Evolutionary conservation across 2,329 filamentous ascomycete genomes (phyloP).

Genomic region (Phaeosphaeriaceae sp.): DNA sequence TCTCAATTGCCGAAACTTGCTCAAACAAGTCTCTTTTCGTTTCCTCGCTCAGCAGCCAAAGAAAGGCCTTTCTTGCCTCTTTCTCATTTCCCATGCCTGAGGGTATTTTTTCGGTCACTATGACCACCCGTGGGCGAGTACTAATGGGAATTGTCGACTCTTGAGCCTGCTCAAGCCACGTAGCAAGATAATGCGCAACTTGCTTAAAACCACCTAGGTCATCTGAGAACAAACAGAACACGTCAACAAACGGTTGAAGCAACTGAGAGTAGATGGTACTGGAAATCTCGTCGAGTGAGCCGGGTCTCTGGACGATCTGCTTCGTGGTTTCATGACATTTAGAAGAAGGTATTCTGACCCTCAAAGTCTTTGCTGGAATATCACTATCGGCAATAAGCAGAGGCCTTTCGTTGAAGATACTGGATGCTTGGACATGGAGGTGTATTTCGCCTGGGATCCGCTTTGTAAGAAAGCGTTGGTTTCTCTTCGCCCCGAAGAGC

Average conservation of each 20-base stretch:
- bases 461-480: too few species aligned
- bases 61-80: constrained; percentile 26
- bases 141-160: constrained; percentile 9
- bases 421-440: constrained; percentile 24
- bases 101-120: constrained; percentile 27
- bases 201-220: constrained; percentile 26
- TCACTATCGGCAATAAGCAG: constrained; percentile 23
- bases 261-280: constrained; percentile 6
- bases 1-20: too few species aligned
- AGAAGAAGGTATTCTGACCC: constrained; percentile 9
- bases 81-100: constrained; percentile 16
- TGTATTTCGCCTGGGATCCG: background rate
- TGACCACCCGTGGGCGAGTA: constrained; percentile 25
- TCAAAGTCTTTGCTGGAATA: constrained; percentile 4
- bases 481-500: too few species aligned
- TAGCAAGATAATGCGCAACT: constrained; percentile 17
- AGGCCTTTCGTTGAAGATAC: constrained; percentile 22
- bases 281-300: too few species aligned
- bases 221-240: constrained; percentile 34
- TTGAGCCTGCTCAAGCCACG: too few species aligned
- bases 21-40: too few species aligned
- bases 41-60: constrained; percentile 26
- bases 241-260: constrained; percentile 25
- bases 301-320: too few species aligned
- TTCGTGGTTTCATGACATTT: too few species aligned